Evolutionary conservation across 106 monocot genomes (phyloP).

Genomic region (Cymbidium sinense): DNA sequence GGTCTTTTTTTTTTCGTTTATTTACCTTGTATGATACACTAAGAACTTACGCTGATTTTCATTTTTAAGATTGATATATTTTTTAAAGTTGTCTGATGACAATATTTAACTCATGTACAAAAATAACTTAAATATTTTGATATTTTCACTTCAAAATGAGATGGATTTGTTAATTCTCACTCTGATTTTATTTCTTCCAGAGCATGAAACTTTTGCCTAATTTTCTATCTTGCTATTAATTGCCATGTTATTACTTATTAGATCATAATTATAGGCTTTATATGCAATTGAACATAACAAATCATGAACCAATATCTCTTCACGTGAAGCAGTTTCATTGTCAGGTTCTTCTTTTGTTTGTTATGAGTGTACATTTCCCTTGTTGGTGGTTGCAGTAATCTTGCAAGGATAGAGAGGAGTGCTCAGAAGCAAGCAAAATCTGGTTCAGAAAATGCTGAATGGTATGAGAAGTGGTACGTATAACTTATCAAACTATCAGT

Average conservation of each 20-base stretch:
- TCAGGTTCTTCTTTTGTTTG: background rate
- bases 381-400: slow-evolving; percentile 52
- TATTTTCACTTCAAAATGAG: background rate
- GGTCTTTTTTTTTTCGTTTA: background rate
- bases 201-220: background rate
- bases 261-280: background rate
- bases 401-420: slow-evolving; percentile 98
- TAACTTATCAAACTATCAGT: background rate
- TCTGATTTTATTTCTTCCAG: background rate
- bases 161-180: background rate
- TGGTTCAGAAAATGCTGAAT: slow-evolving; percentile 76
- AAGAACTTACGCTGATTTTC: background rate
- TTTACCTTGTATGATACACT: background rate
- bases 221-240: slow-evolving; percentile 3
- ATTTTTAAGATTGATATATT: background rate
- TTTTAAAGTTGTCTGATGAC: background rate
- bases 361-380: background rate
- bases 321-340: background rate
- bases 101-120: background rate
- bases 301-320: background rate
- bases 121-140: background rate
- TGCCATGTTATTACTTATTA: background rate
- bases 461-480: slow-evolving; percentile 96
- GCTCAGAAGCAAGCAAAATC: slow-evolving; percentile 98
- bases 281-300: background rate